Base-by-base conservation (phyloP, 495 filamentous ascomycete genomes). In the Beverwykella pulmonaria region DNA sequence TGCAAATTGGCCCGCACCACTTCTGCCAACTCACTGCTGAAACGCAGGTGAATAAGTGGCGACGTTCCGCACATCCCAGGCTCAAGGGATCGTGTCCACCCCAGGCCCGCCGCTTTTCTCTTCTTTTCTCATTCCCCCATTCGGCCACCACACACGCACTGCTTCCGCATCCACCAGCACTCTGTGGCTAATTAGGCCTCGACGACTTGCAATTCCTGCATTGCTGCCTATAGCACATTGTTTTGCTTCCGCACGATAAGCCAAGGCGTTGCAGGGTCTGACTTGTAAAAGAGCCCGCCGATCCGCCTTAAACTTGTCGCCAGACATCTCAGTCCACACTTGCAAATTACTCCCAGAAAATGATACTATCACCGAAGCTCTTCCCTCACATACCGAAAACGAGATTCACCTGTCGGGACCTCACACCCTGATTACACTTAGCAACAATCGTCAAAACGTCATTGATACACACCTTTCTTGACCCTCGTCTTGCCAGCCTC, bases 41-140 rank as follows among this genome's bases (percentile, higher is more conserved):
- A 69, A 72, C 66, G 62, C 60, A 67, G 57, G 58, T 72, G 66
- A 69, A 69, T 69, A 72, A 59, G 44, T 68, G 55, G 61, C 62
- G 27, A 50, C 32, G 27, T 63, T 53, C 66, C 61, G 58, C 61
- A 25, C 66, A 59, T 63, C 58, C 61, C 52, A 49, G 47, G 39
- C 57, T 53, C 61, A 69, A 65, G 66, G 70, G 59, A 71, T 67
- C 53, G 62, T 71, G 68, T 68, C 25, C 69, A 65, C 55, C 61
- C 55, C 69, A 62, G 60, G 53, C 66, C 53, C 65, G 53, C 59
- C 57, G 59, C 62, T 56, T 60, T 47, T 27, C 17, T 53, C 19
- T 39, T 54, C 53, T 53, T 47, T 63, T 52, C 26, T 58, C 52
- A 25, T 39, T 19, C 26, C 59, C 65, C 62, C 50, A 72, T 69